Conservation (phyloP, 306 rosid genomes). For the Fragaria iinumae region DNA sequence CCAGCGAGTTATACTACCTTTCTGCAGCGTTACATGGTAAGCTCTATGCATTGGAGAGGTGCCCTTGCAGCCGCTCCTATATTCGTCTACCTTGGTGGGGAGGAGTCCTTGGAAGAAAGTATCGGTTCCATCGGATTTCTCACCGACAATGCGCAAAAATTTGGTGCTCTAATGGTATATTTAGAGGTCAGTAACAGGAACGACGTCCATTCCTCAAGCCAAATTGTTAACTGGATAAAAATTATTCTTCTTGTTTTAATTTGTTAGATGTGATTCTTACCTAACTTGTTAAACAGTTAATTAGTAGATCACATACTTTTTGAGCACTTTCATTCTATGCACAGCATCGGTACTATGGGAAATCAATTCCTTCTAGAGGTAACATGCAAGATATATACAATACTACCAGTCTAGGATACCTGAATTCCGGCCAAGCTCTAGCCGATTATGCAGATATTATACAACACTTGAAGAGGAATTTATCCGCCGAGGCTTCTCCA, state of each 20-base stretch:
- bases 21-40: constrained; percentile 41
- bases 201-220: not conserved
- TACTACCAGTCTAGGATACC: constrained; percentile 33
- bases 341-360: constrained; percentile 45
- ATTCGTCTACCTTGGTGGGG: constrained; percentile 49
- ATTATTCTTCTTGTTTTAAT: not conserved
- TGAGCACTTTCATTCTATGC: not conserved
- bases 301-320: not conserved
- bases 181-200: constrained; percentile 42
- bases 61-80: constrained; percentile 42
- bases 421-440: constrained; percentile 53
- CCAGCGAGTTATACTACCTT: constrained; percentile 50
- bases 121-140: constrained; percentile 25
- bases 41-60: constrained; percentile 43
- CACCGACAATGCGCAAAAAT: constrained; percentile 35
- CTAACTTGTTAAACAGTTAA: not conserved
- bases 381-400: constrained; percentile 34
- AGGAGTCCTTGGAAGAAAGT: constrained; percentile 30
- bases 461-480: constrained; percentile 33
- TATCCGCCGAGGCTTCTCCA: constrained; percentile 42
- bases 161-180: constrained; percentile 46
- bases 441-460: constrained; percentile 57
- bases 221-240: not conserved
- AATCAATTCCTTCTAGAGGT: constrained; percentile 41
- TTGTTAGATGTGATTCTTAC: not conserved